Evolutionary conservation across 441 rosid species (phyloP), one percentile per base, ranked within the genome.

Genomic region (Gossypium aridum): DNA sequence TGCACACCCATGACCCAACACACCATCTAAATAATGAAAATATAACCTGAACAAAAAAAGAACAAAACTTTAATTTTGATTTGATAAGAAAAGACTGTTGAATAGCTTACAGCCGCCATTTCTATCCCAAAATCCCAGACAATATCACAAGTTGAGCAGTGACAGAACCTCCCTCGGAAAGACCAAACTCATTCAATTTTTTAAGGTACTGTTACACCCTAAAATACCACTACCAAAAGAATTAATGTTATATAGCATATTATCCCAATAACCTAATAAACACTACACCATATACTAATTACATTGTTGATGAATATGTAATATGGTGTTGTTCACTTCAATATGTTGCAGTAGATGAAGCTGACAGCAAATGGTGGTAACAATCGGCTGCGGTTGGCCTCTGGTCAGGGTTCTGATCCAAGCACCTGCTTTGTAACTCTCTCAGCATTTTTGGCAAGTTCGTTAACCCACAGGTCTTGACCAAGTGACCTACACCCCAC

Each of bases 301-400:
- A 64, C 39, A 34, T 34, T 34, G 39, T 34, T 34, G 39, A 22
- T 13, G 68, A 23, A 56, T 19, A 19, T 43, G 81, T 34, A 34
- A 34, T 34, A 4, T 34, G n/a, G 25, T 62, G 62, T 7, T 34
- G 9, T 1, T 64, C 84, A 77, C 67, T 31, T 83, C 81, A 89
- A 72, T 84, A 88, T 64, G 85, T 82, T 4, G 75, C 82, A 28
- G 81, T 72, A 59, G 83, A 73, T 43, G 91, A 64, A 62, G 71
- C 71, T 9, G 94, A 95, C 85, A 90, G 80, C 75, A 95, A 80
- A 72, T 92, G 97, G 86, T 91, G 96, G 77, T 91, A 95, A 70
- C 99, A 95, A 84, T 95, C 98, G 59, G 98, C 98, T 34, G 97
- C 98, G 0, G 96, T 93, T 9, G 97, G 99, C 68, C 99, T 82